phyloP scores from a whole-genome alignment of 257 asterid genomes.

The Ballota nigra region DNA sequence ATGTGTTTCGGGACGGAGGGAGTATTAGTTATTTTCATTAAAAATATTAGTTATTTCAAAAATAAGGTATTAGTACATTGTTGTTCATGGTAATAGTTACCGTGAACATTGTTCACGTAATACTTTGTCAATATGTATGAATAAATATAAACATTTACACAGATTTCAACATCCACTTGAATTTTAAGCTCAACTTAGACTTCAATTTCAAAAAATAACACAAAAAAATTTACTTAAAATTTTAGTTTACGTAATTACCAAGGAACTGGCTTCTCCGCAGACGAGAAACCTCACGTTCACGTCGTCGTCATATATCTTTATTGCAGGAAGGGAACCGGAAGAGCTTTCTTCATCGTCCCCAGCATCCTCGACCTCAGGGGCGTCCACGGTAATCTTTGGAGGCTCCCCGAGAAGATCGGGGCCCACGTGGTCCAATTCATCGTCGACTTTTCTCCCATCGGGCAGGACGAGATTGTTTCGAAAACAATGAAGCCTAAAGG shows the following conservation, averaged over 20 bases:
- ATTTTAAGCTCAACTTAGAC: no score
- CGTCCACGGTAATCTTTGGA: slow-evolving; percentile 60
- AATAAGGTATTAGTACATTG: no score
- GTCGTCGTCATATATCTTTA: slow-evolving; percentile 89
- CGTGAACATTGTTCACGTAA: no score
- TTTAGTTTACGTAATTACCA: slow-evolving; percentile 49
- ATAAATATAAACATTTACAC: no score
- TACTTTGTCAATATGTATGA: no score
- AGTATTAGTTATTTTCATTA: no score
- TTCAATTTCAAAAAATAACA: no score
- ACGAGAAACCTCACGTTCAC: slow-evolving; percentile 75
- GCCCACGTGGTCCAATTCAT: slow-evolving; percentile 55
- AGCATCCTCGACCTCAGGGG: slow-evolving; percentile 62
- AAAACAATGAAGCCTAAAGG: slow-evolving; percentile 78
- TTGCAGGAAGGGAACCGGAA: slow-evolving; percentile 73
- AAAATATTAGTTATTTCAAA: no score
- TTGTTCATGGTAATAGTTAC: no score
- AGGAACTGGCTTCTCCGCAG: slow-evolving; percentile 66
- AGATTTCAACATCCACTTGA: no score
- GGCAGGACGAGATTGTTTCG: slow-evolving; percentile 47
- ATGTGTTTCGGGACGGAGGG: no score
- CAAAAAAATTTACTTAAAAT: no score
- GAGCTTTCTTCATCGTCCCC: slow-evolving; percentile 80
- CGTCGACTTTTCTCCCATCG: slow-evolving; percentile 37
- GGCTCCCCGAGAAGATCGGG: slow-evolving; percentile 84